Evolutionary conservation across 139 green algal species (phyloP).

Genomic region (Volvox reticuliferus): DNA sequence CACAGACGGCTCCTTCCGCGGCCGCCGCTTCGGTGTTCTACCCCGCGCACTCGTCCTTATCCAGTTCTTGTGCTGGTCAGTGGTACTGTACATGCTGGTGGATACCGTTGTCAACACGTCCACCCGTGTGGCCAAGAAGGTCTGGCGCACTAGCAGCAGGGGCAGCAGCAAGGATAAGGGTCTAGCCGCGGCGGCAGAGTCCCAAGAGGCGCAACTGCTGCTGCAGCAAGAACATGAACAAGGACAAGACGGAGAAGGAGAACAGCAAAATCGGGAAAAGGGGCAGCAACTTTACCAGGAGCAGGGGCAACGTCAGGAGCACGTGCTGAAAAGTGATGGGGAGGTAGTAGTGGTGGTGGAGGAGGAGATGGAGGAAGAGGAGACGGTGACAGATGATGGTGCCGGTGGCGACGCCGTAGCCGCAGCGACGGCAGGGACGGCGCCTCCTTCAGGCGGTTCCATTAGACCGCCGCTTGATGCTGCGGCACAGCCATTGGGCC

Average conservation of each 20-base stretch:
- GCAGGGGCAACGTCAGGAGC: background rate
- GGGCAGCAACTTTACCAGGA: background rate
- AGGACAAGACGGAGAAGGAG: too few species aligned
- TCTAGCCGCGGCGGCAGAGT: background rate
- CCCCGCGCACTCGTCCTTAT: background rate
- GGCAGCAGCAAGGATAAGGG: background rate
- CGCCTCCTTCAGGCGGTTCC: too few species aligned
- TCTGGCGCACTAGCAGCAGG: background rate
- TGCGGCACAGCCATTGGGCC: too few species aligned
- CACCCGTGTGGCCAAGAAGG: background rate
- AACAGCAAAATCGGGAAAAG: background rate
- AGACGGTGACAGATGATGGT: background rate
- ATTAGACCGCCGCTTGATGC: too few species aligned
- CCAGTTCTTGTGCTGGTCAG: conserved; percentile 28
- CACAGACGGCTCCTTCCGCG: background rate
- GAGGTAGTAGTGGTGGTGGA: background rate
- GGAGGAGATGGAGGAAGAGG: background rate
- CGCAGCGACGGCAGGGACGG: too few species aligned
- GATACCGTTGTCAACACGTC: background rate
- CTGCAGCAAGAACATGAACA: too few species aligned
- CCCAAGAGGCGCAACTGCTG: too few species aligned
- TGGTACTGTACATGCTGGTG: conserved; percentile 36
- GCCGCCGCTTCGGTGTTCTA: conserved; percentile 30
- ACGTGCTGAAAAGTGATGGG: background rate
- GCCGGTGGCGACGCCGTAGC: background rate